Evolutionary conservation across 495 filamentous ascomycete species (phyloP), one percentile per base, ranked within the genome.

Genomic region (Penicillium macrosclerotiorum): DNA sequence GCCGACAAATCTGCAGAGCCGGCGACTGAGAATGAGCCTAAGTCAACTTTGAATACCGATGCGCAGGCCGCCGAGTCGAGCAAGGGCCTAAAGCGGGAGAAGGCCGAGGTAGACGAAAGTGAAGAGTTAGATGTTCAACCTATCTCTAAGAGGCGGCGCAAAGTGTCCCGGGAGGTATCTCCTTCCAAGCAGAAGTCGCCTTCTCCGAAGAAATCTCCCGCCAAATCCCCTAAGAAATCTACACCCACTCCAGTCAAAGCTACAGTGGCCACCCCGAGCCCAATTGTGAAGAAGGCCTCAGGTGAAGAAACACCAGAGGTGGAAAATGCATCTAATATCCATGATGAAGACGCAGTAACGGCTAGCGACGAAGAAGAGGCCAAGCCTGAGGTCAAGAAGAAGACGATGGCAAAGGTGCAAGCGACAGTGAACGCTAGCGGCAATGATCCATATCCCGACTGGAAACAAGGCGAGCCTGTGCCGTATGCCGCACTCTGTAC

Each of bases 401-500:
- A 93, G 66, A 83, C 81, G 8, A 83, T 89, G 23, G 80, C 92
- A 57, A 88, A 88, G 54, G 78, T 93, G n/a, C 92, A 96, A 55
- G 81, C 83, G 3, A 85, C 82, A 4, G 65, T 96, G 24, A 75
- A 78, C 34, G 77, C 74, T 16, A 77, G 69, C 41, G 67, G 67
- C 8, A 86, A 88, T 48, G 88, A 95, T 63, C 86, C 88, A 33
- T 97, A 91, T 68, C 90, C 90, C 4, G 92, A 98, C 64, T 98
- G 93, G 93, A 84, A 88, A 59, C 65, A 84, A 14, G 90, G 90
- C 24, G 80, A 87, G 31, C 88, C 91, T 20, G 89, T 96, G 1
- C 93, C 93, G 8, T 98, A 97, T 54, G 94, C 91, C 20, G 93
- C 94, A 26, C 77, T 98, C 17, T 96, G 93, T 60, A 89, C 82